Conservation (phyloP, 2,329 filamentous ascomycete species). For the Colletotrichum spaethianum region DNA sequence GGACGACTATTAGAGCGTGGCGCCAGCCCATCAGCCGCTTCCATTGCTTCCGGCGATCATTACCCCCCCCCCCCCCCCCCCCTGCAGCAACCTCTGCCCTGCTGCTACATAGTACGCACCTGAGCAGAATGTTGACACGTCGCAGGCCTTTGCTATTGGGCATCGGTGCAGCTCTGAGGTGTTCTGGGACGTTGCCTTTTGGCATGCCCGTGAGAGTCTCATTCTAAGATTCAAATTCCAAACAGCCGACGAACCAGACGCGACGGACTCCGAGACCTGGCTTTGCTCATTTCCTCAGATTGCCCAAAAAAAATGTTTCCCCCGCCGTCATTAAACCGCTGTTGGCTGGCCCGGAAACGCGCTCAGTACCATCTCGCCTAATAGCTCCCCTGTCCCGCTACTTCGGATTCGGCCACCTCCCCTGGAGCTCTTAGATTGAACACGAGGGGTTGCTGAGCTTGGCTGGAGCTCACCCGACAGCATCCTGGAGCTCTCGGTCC, state of each 20-base stretch:
- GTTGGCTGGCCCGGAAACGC: constrained; percentile 40
- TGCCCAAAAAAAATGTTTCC: constrained; percentile 10
- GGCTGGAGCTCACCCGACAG: constrained; percentile 11
- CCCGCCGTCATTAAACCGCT: constrained; percentile 34
- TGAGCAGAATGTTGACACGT: neutral
- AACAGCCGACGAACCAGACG: neutral
- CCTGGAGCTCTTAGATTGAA: constrained; percentile 38
- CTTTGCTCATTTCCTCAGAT: constrained; percentile 33
- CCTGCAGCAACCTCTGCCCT: constrained; percentile 30
- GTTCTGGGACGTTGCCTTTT: neutral
- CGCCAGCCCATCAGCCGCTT: constrained; percentile 23
- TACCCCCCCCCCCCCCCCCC: constrained; percentile 33
- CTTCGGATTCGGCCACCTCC: constrained; percentile 35
- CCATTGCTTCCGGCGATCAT: constrained; percentile 38
- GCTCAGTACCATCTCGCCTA: constrained; percentile 38
- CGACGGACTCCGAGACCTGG: constrained; percentile 7
- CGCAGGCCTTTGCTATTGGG: constrained; percentile 8
- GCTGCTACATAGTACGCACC: neutral
- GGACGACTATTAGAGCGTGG: constrained; percentile 4
- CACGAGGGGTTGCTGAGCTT: constrained; percentile 31
- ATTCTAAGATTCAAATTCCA: neutral
- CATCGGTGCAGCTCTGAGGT: neutral
- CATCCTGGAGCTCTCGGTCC: neutral
- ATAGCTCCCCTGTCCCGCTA: constrained; percentile 38
- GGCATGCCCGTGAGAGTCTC: neutral